Conservation (phyloP, 371 early-diverging fungal genomes). For the Mortierella sp. region DNA sequence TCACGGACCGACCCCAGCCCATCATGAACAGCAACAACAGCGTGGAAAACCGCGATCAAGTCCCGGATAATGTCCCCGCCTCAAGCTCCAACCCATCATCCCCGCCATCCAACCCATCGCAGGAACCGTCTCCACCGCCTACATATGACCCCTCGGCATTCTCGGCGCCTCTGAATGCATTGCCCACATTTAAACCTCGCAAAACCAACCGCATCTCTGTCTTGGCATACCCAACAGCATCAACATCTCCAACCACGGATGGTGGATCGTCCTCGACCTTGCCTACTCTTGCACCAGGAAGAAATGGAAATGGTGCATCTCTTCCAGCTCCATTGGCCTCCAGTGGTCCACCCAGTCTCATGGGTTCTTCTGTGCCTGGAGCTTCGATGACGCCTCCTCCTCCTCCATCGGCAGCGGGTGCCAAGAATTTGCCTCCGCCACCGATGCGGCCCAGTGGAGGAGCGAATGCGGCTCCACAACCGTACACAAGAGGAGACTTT, state of each 20-base stretch:
- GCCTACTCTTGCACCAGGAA: constrained; percentile 2
- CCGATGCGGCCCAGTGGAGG: constrained; percentile 27
- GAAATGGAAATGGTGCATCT: not conserved
- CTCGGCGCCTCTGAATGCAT: constrained; percentile 19
- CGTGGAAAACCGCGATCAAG: not conserved
- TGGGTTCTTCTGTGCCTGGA: constrained; percentile 19
- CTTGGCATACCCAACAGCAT: constrained; percentile 27
- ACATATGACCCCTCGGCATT: constrained; percentile 27
- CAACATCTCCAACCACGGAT: constrained; percentile 2
- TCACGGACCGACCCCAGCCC: not conserved
- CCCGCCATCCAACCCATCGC: not conserved
- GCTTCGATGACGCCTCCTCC: constrained; percentile 19
- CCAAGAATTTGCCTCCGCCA: constrained; percentile 24
- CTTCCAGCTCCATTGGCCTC: constrained; percentile 19
- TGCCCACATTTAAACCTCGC: constrained; percentile 45
- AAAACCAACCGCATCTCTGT: constrained; percentile 45
- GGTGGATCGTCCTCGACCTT: constrained; percentile 3
- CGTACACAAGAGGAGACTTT: constrained; percentile 55
- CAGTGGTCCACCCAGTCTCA: constrained; percentile 34
- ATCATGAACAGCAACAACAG: not conserved
- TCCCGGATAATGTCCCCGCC: constrained; percentile 14
- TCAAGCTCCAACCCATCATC: constrained; percentile 4
- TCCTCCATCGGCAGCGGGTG: constrained; percentile 7
- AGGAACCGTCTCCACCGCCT: not conserved
- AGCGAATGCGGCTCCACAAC: constrained; percentile 20